Evolutionary conservation across 495 filamentous ascomycete species (phyloP).

Genomic region (Penicillium cataractarum): DNA sequence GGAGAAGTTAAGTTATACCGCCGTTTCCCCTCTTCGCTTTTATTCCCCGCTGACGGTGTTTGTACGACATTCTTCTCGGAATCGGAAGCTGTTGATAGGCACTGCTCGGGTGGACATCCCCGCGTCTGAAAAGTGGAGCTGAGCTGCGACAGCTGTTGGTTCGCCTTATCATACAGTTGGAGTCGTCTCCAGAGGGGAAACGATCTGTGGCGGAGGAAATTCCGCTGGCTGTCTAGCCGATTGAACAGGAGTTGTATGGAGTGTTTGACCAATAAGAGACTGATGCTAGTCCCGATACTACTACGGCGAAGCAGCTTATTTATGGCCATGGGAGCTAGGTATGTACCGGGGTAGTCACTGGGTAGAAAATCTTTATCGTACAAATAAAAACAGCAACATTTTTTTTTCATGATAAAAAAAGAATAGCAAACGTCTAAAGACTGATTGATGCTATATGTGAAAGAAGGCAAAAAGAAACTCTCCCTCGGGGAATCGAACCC

Average conservation of each 20-base stretch:
- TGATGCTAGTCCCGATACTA: not conserved
- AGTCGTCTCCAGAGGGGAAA: not conserved
- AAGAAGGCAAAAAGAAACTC: slow-evolving; percentile 36
- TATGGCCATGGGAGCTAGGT: no score
- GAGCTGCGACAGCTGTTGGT: not conserved
- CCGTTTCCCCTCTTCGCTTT: not conserved
- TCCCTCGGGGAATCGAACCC: slow-evolving; percentile 58
- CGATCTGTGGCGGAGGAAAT: not conserved
- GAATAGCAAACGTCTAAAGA: not conserved
- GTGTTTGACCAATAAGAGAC: not conserved
- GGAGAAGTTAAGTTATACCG: no score
- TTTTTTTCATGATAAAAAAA: not conserved
- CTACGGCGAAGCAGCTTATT: no score
- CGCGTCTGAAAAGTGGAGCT: slow-evolving; percentile 7
- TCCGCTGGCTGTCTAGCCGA: not conserved
- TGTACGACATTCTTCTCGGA: slow-evolving; percentile 3
- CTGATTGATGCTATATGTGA: not conserved
- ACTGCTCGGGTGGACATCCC: slow-evolving; percentile 3
- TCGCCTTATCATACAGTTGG: not conserved
- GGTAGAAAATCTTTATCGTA: not conserved
- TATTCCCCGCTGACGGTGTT: not conserved
- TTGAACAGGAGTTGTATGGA: not conserved
- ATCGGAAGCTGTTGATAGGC: slow-evolving; percentile 10
- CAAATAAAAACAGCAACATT: no score
- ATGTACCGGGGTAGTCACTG: not conserved